Base-by-base conservation (phyloP, 2,329 filamentous ascomycete genomes). In the Botrytis squamosa region DNA sequence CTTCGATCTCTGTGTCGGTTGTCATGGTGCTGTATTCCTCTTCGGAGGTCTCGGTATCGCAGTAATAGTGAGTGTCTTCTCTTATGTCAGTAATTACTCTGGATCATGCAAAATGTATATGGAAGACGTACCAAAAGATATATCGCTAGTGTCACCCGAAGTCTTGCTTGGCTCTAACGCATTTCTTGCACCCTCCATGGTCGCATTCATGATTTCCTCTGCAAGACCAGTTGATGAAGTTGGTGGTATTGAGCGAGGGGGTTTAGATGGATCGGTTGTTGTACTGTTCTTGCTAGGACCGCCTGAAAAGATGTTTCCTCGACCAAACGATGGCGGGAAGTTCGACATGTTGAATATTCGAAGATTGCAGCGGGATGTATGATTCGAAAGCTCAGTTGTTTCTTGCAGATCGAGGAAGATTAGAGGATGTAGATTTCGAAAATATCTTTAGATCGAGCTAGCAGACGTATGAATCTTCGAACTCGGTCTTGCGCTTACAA, bases 141-240 rank as follows among this genome's bases (percentile, higher is more conserved):
- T 22, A n/a, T 55, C 49, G 12, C 52, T 38, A 8, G 33, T 22
- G 2, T 14, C 16, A 20, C 36, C 20, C 20, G 25, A 4, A 40
- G 5, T 16, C 16, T 55, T 29, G 16, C 36, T 33, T 36, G 22
- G 8, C 4, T 55, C 36, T 5, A 29, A 33, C 5, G 46, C 36
- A 29, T 16, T 40, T 22, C 9, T 42, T 9, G 65, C 36, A 16
- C 18, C 6, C 3, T 29, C 49, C 36, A 68, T 57, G 10, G 49
- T 33, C 20, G 49, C 18, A 4, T 29, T 57, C 49, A 68, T 68
- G 65, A 68, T 33, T 40, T 68, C 46, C 38, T 68, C 49, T 12
- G 65, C 65, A 29, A 68, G 65, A 1, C 46, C 49, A 57, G 18
- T 25, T 40, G 9, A 4, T 40, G 29, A 8, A 3, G 20, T 29